Conservation (phyloP, 1,284 basidiomycete species). For the Earliella scabrosa region DNA sequence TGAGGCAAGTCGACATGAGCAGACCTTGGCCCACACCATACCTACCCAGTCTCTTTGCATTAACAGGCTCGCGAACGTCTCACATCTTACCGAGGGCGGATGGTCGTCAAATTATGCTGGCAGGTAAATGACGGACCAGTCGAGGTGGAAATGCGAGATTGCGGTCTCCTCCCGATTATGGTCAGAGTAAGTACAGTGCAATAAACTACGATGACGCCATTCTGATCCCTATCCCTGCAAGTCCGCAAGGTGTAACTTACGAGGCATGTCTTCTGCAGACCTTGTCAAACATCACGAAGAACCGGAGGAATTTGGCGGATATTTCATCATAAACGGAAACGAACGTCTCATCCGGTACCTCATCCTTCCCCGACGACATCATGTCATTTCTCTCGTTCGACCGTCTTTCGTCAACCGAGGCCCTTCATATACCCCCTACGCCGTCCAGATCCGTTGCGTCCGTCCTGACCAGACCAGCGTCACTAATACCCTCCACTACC, state of each 20-base stretch:
- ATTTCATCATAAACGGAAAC: slow-evolving; percentile 99
- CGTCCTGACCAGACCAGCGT: slow-evolving; percentile 89
- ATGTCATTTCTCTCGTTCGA: slow-evolving; percentile 86
- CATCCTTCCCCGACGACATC: slow-evolving; percentile 89
- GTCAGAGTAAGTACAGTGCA: slow-evolving; percentile 72
- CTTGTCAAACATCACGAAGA: slow-evolving; percentile 94
- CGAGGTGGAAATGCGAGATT: slow-evolving; percentile 82
- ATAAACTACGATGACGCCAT: neutral
- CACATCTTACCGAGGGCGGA: slow-evolving; percentile 89
- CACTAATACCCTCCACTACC: slow-evolving; percentile 97
- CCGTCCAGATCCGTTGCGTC: slow-evolving; percentile 95
- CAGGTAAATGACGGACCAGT: slow-evolving; percentile 77
- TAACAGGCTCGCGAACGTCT: slow-evolving; percentile 93
- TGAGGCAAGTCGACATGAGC: slow-evolving; percentile 63
- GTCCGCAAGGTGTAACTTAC: slow-evolving; percentile 95
- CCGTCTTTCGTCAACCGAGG: slow-evolving; percentile 92
- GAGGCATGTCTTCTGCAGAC: slow-evolving; percentile 82
- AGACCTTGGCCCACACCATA: neutral
- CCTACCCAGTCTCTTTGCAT: slow-evolving; percentile 6
- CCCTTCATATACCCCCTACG: slow-evolving; percentile 93
- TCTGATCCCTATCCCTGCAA: slow-evolving; percentile 34
- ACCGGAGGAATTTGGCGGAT: slow-evolving; percentile 97
- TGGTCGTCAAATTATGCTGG: slow-evolving; percentile 93
- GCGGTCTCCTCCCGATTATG: slow-evolving; percentile 96
- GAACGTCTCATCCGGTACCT: slow-evolving; percentile 98